These are phyloP conservation scores for Rhodofomes roseus DNA, from an alignment of 1,284 basidiomycete species.

Conservation along the genomic window DNA sequence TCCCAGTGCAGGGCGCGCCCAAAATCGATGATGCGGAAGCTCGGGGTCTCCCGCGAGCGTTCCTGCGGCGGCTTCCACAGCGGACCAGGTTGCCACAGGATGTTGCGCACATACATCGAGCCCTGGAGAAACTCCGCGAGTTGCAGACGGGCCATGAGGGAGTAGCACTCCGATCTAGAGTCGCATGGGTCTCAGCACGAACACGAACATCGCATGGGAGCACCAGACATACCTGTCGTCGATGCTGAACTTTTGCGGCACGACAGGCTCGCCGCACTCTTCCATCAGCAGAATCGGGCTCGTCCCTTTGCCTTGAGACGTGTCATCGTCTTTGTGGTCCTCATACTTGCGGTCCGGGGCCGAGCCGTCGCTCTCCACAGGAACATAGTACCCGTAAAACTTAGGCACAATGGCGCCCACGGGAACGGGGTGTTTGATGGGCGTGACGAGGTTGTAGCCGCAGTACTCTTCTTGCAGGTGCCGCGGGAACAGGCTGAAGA, in stretches of 20 bases:
- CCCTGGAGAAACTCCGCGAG: slow-evolving; percentile 36
- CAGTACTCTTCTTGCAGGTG: slow-evolving; percentile 46
- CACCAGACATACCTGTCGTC: slow-evolving; percentile 31
- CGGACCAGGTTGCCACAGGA: slow-evolving; percentile 44
- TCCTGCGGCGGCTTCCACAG: slow-evolving; percentile 29
- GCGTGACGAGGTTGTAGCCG: slow-evolving; percentile 40
- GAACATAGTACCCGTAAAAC: slow-evolving; percentile 51
- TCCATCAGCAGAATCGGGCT: slow-evolving; percentile 50
- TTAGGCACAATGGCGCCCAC: slow-evolving; percentile 46
- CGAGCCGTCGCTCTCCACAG: slow-evolving; percentile 12
- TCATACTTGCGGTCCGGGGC: slow-evolving; percentile 1
- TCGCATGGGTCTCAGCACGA: neutral
- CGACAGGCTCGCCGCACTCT: slow-evolving; percentile 40
- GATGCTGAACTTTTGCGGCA: slow-evolving; percentile 24
- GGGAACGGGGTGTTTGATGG: slow-evolving; percentile 41
- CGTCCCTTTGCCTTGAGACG: slow-evolving; percentile 18
- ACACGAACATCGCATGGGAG: neutral
- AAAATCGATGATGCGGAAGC: slow-evolving; percentile 54
- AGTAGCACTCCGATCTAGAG: slow-evolving; percentile 37
- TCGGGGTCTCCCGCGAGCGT: slow-evolving; percentile 25
- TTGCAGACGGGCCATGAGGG: slow-evolving; percentile 42
- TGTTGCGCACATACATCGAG: slow-evolving; percentile 42
- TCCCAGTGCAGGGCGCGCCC: slow-evolving; percentile 26
- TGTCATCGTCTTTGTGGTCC: slow-evolving; percentile 3
- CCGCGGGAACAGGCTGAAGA: slow-evolving; percentile 40